Percentiles rank a stretch among this genome's conserved stretches.
phyloP scores from a whole-genome alignment of 2,329 filamentous ascomycete genomes.

The Trichothecium sympodiale region DNA sequence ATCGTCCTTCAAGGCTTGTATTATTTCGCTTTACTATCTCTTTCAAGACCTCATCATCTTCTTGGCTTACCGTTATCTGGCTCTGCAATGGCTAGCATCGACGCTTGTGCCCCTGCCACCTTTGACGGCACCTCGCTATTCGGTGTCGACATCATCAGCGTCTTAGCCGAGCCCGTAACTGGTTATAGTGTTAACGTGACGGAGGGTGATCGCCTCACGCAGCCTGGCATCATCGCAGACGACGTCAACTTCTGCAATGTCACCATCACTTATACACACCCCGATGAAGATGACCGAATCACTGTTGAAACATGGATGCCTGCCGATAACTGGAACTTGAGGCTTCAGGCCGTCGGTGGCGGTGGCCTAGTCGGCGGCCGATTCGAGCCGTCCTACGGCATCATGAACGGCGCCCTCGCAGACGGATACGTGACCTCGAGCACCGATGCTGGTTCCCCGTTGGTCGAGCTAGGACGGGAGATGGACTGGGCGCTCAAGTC shows the following conservation, averaged over 20 bases:
- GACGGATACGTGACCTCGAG: conserved; percentile 8
- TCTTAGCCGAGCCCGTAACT: too few species aligned
- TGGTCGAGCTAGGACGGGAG: too few species aligned
- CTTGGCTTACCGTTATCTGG: too few species aligned
- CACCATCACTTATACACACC: conserved; percentile 7
- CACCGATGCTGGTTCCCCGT: conserved; percentile 7
- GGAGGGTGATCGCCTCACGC: not conserved
- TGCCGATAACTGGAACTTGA: conserved; percentile 15
- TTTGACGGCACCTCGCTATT: too few species aligned
- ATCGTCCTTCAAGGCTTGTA: too few species aligned
- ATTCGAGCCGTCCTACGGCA: not conserved
- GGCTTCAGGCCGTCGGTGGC: conserved; percentile 18
- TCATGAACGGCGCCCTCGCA: conserved; percentile 7
- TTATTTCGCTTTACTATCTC: too few species aligned
- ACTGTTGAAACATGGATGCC: conserved; percentile 13
- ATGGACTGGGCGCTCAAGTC: not conserved
- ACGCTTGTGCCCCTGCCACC: too few species aligned
- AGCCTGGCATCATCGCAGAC: not conserved
- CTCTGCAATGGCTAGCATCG: too few species aligned
- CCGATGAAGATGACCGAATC: conserved; percentile 1
- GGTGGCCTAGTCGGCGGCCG: conserved; percentile 15
- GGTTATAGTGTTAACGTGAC: too few species aligned
- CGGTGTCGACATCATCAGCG: too few species aligned
- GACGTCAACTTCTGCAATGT: conserved; percentile 9
- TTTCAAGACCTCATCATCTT: too few species aligned